Evolutionary conservation across 306 rosid genomes (phyloP), one percentile per base, ranked within the genome.

Genomic region (Styphnolobium japonicum): DNA sequence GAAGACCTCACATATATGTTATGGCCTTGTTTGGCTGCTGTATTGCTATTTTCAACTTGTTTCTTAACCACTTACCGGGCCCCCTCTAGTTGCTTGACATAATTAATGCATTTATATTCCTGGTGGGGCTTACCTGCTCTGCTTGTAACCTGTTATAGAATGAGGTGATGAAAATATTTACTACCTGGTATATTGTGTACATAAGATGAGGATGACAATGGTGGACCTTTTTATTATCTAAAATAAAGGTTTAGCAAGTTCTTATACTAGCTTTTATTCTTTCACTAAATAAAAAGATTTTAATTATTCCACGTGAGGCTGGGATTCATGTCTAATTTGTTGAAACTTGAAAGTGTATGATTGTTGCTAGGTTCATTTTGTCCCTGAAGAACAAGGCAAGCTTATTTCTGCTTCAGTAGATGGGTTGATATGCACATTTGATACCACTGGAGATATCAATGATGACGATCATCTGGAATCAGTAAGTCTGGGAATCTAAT

Each of bases 361-460:
- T 82, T 82, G 39, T 78, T 71, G 67, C 58, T 82, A 93, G 98
- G 98, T 95, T 77, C 97, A 93, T 78, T 95, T 93, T 83, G 83
- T 90, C 78, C 99, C 96, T 68, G 86, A 78, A 31, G 90, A 89
- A 70, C 84, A 31, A 80, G 88, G 85, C 89, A 93, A 89, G 86
- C 97, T 95, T 75, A 79, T 91, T 84, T 93, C 99, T 80, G 97
- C 99, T 78, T 93, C 99, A 6, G 93, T 61, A 12, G 99, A 95
- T 81, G 99, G 99, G 53, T 87, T 95, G 93, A 88, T 95, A 51
- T 93, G 97, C 85, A 89, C 89, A 73, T 95, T 93, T 89, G 90
- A 95, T 80, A 84, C 92, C 16, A 79, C 74, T 42, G 98, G 98
- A 68, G 93, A 90, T 76, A 90, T 93, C 75, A 86, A 91, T 66